These are phyloP conservation scores for Gaertneriomyces sp. DNA, from an alignment of 192 early-diverging fungal species.

Conservation along the genomic window DNA sequence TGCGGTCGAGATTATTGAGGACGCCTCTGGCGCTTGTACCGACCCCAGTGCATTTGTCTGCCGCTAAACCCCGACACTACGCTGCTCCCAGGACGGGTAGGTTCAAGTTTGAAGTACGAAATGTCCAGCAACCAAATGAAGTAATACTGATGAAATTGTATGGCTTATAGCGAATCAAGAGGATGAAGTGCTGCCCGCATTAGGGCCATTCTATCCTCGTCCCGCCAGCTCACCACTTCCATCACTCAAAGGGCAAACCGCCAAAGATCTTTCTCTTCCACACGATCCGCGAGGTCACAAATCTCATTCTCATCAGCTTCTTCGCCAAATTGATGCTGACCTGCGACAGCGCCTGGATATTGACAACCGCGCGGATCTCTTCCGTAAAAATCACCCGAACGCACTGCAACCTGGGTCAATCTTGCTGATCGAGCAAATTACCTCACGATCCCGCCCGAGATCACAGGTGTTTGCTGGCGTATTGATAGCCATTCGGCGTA, in stretches of 20 bases:
- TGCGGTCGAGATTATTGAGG: too few species aligned
- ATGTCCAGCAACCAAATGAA: too few species aligned
- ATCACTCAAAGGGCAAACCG: slow-evolving; percentile 19
- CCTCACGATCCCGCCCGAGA: slow-evolving; percentile 40
- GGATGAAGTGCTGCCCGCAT: slow-evolving; percentile 14
- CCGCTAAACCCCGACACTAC: too few species aligned
- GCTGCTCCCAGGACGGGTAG: too few species aligned
- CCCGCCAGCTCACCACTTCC: slow-evolving; percentile 23
- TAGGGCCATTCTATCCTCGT: slow-evolving; percentile 37
- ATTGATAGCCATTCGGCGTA: slow-evolving; percentile 39
- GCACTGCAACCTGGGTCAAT: slow-evolving; percentile 47
- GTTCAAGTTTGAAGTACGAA: too few species aligned
- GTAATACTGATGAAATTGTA: too few species aligned
- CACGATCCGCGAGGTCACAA: slow-evolving; percentile 29
- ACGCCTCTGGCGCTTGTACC: too few species aligned
- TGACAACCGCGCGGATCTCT: slow-evolving; percentile 40
- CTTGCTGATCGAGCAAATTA: slow-evolving; percentile 46
- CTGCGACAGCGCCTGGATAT: slow-evolving; percentile 40
- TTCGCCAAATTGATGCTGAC: slow-evolving; percentile 46
- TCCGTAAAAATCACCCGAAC: slow-evolving; percentile 26
- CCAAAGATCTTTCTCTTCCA: slow-evolving; percentile 26
- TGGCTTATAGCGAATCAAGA: slow-evolving; percentile 9
- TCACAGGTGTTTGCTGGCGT: slow-evolving; percentile 50
- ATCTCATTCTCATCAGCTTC: slow-evolving; percentile 25
- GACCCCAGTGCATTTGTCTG: too few species aligned